Evolutionary conservation across 2,329 filamentous ascomycete genomes (phyloP), one percentile per base, ranked within the genome.

Genomic region (Alternaria hordeiaustralica): DNA sequence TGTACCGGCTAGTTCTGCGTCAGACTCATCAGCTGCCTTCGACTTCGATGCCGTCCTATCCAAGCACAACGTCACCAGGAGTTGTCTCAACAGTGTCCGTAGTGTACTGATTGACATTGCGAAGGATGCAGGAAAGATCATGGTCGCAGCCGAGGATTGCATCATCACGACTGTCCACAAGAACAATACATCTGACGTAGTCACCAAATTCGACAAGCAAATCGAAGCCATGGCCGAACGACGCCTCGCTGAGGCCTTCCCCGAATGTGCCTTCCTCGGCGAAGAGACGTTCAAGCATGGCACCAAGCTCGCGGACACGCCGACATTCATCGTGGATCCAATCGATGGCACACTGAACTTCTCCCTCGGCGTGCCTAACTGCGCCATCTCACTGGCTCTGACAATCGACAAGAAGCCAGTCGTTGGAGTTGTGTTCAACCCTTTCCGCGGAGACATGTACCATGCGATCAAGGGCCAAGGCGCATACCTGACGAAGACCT

Each of bases 151-250:
- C 13, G 75, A 79, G 46, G 60, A 74, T 25, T 67, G 67, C 11
- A 66, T 71, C 18, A 72, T 78, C 1, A 57, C 68, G 8, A 33
- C 58, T 1, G 69, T 69, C 0, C 46, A 61, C 3, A 80, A 81
- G 64, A 78, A 78, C 60, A 81, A 80, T 61, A 73, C 82, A 43
- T 83, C 83, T 15, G 86, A 88, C 64, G 77, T 86, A 2, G 86
- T 88, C 43, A 87, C 86, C 2, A 82, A 84, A 61, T 87, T 85
- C 61, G 86, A 88, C 74, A 83, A 82, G 54, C 84, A 84, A 2
- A 83, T 87, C 6, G 86, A 88, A 66, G 77, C 75, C 2, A 84
- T 85, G 81, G 83, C 87, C 21, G 82, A 81, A 8, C 65, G 72
- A 0, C 76, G 78, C 5, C 77, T 87, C n/a, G 74, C 77, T 78